A percentile compares a stretch with the other conserved stretches of the same genome.
phyloP scores from a whole-genome alignment of 106 monocot species.

The Apostasia shenzhenica region DNA sequence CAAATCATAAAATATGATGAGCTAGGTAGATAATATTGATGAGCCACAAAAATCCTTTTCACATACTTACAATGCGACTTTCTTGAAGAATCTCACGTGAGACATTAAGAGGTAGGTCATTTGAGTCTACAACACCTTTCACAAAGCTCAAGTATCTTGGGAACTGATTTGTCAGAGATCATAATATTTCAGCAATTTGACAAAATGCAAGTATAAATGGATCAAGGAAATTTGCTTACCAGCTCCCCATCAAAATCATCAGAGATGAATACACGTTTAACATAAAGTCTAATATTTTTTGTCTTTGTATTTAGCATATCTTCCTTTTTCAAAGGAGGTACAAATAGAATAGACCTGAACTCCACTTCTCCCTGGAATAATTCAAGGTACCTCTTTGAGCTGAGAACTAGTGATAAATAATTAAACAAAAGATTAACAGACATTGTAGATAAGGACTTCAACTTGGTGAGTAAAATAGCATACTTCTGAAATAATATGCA shows the following conservation, averaged over 20 bases:
- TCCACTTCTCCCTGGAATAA: constrained; percentile 89
- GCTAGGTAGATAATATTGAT: neutral
- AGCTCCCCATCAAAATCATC: constrained; percentile 99
- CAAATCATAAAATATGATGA: constrained; percentile 2
- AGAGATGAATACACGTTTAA: constrained; percentile 98
- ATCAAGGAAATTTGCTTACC: constrained; percentile 34
- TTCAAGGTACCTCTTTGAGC: neutral
- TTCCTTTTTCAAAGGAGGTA: constrained; percentile 70
- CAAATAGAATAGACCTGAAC: constrained; percentile 91
- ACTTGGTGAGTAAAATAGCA: too few species aligned
- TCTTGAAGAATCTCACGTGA: constrained; percentile 99
- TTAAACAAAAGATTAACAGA: too few species aligned
- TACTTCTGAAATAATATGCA: too few species aligned
- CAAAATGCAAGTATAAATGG: neutral
- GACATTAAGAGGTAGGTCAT: constrained; percentile 98
- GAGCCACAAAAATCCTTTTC: neutral
- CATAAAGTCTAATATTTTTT: constrained; percentile 95
- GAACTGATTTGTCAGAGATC: constrained; percentile 42
- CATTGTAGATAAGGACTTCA: too few species aligned
- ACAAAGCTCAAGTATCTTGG: constrained; percentile 98
- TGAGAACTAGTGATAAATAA: neutral
- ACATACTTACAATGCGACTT: constrained; percentile 83
- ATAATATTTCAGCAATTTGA: neutral
- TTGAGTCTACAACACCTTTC: constrained; percentile 98
- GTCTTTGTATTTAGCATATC: constrained; percentile 76